Conservation (phyloP, 768 basidiomycete species). For the Suillus clintonianus region DNA sequence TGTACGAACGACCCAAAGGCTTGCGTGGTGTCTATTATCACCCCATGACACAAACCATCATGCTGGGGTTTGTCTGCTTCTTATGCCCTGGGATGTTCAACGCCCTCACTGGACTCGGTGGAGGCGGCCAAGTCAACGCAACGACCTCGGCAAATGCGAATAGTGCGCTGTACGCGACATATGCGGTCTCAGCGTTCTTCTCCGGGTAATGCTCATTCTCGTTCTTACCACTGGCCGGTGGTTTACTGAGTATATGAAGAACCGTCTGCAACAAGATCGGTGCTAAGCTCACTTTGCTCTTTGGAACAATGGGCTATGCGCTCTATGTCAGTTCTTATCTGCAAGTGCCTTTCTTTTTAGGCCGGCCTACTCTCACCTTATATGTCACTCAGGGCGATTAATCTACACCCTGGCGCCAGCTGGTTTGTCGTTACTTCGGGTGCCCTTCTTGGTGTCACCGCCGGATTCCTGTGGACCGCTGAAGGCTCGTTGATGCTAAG, state of each 20-base stretch:
- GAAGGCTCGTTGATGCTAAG: constrained; percentile 79
- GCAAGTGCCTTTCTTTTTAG: constrained; percentile 37
- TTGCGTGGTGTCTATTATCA: constrained; percentile 59
- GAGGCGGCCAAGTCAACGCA: constrained; percentile 69
- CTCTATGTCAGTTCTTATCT: constrained; percentile 73
- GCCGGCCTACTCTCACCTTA: background rate
- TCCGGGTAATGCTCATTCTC: constrained; percentile 51
- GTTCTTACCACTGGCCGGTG: background rate
- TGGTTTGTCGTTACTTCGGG: constrained; percentile 70
- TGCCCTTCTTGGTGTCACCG: constrained; percentile 69
- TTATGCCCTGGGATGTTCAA: constrained; percentile 68
- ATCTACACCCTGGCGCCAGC: constrained; percentile 62
- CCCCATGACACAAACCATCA: constrained; percentile 56
- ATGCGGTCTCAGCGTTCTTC: constrained; percentile 60
- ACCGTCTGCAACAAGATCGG: constrained; percentile 80
- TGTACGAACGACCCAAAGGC: no score
- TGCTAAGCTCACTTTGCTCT: constrained; percentile 62
- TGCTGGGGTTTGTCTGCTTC: constrained; percentile 71
- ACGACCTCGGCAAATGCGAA: constrained; percentile 71
- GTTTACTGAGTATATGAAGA: constrained; percentile 33
- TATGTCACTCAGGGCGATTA: constrained; percentile 50
- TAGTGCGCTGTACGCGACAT: constrained; percentile 62
- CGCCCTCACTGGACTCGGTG: constrained; percentile 74
- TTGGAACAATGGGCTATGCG: constrained; percentile 76
- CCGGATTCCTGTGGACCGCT: constrained; percentile 71